Base-by-base conservation (phyloP, 495 filamentous ascomycete genomes). In the Penicillium mononematosum region DNA sequence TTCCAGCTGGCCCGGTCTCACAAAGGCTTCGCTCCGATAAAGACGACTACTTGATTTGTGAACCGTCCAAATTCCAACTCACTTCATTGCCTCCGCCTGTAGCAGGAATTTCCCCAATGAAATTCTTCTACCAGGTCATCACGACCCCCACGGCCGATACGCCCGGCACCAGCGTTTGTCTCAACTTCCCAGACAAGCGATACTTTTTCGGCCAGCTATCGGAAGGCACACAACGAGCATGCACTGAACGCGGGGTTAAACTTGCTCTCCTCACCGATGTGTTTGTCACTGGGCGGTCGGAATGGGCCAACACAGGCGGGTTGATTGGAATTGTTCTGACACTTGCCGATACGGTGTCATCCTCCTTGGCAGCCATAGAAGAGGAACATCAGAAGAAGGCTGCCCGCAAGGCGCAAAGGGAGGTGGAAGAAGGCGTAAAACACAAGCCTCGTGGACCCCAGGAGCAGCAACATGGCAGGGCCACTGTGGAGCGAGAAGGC, bases 81-180 rank as follows among this genome's bases (percentile, higher is more conserved):
- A 20, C 17, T 29, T 42, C n/a, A 53, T 27, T 3, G 12, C 39
- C 41, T 32, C 32, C 19, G n/a, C 31, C 38, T 7, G n/a, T 25
- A 1, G 7, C 24, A 3, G 58, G 60, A 38, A 34, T 27, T 12
- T 14, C 53, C 22, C 73, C 71, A 43, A 96, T 96, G 92, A 81
- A 83, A 68, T 85, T 75, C 68, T 79, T 71, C 63, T 80, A 89
- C 43, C 83, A 93, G 69, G 70, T 97, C 58, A 64, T 93, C 58
- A 87, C 83, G 48, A 88, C 88, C 25, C 92, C 95, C n/a, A 92
- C 94, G 63, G 86, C 86, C 53, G 94, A 98, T 67, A 95, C 94
- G 1, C 86, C 87, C 16, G 95, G 92, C 41, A 89, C 89, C 24
- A 80, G 82, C 17, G 62, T 98, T 25, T 46, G 88, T 29, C 78